Evolutionary conservation across 306 rosid genomes (phyloP).

Genomic region (Pyrus pyrifolia): DNA sequence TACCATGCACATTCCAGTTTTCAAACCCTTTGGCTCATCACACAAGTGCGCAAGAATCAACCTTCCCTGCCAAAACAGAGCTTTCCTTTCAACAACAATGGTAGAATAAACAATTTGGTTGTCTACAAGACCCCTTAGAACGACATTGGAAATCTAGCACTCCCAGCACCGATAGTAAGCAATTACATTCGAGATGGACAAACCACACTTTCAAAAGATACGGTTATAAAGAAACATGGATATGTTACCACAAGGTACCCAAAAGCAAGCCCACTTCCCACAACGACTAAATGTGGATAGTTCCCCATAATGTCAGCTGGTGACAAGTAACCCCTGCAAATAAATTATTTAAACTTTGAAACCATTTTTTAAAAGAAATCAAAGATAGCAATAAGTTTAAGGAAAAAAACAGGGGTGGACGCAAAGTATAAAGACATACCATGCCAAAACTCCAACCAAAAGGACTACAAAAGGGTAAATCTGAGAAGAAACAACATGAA

Average conservation of each 20-base stretch:
- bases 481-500: constrained; percentile 38
- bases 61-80: constrained; percentile 74
- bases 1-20: constrained; percentile 99
- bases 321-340: constrained; percentile 76
- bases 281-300: constrained; percentile 70
- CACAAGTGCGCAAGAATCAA: constrained; percentile 92
- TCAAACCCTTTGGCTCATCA: constrained; percentile 96
- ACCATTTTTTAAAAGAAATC: not conserved
- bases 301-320: constrained; percentile 60
- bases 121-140: not conserved
- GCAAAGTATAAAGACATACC: constrained; percentile 47
- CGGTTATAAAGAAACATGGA: constrained; percentile 1
- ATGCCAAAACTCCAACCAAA: constrained; percentile 64
- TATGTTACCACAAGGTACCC: constrained; percentile 82
- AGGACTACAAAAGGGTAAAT: constrained; percentile 76
- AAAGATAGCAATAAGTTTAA: not conserved
- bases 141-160: not conserved
- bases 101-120: not conserved
- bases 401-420: not conserved
- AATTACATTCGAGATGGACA: not conserved
- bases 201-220: constrained; percentile 2
- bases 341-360: constrained; percentile 4
- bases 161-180: not conserved
- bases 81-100: constrained; percentile 14
- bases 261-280: constrained; percentile 88